Evolutionary conservation across 306 rosid genomes (phyloP).

Genomic region (Vigna nakashimae): DNA sequence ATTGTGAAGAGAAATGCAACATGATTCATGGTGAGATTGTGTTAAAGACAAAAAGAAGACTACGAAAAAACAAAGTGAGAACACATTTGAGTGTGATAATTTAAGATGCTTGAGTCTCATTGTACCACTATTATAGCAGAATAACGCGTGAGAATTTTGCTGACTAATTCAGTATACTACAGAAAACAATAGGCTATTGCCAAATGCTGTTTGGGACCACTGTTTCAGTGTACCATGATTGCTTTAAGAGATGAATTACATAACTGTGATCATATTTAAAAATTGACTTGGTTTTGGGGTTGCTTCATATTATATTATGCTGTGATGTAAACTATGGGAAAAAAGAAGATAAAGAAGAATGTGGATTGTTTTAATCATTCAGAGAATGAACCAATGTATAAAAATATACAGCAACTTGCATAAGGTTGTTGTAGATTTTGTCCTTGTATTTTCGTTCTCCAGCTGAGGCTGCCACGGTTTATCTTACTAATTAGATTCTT

Average conservation of each 20-base stretch:
- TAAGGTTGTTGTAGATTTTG: neutral
- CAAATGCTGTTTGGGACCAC: conserved; percentile 14
- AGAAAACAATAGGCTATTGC: conserved; percentile 12
- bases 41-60: neutral
- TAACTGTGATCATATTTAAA: neutral
- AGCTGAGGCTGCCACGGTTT: conserved; percentile 6
- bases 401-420: conserved; percentile 34
- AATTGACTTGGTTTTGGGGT: conserved; percentile 33
- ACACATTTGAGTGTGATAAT: neutral
- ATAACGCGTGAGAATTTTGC: conserved; percentile 38
- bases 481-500: conserved; percentile 24
- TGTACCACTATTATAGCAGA: conserved; percentile 7
- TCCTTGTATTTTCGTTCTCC: conserved; percentile 31
- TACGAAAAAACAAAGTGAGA: conserved; percentile 1
- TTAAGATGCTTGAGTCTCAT: conserved; percentile 3
- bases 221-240: conserved; percentile 18
- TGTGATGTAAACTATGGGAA: neutral
- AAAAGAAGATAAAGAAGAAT: conserved; percentile 1
- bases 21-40: conserved; percentile 30
- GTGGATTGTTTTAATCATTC: neutral
- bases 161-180: neutral
- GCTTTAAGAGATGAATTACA: conserved; percentile 29
- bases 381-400: neutral
- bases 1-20: conserved; percentile 19
- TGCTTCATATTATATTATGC: conserved; percentile 14